Conservation (phyloP, 495 filamentous ascomycete species). For the Venustampulla echinocandica region DNA sequence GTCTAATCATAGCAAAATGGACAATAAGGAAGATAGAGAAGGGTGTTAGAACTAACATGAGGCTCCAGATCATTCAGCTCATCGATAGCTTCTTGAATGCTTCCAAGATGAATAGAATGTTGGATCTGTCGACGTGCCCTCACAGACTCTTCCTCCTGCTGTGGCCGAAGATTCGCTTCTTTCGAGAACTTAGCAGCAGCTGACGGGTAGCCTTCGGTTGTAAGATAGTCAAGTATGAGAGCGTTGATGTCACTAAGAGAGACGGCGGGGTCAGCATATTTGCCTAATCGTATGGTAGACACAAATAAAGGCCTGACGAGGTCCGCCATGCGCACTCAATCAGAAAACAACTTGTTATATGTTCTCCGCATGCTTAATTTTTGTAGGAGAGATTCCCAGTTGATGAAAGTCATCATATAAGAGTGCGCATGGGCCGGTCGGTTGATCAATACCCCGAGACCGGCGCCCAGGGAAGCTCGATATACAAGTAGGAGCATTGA, state of each 20-base stretch:
- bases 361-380: constrained; percentile 75
- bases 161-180: constrained; percentile 79
- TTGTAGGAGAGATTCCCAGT: constrained; percentile 99
- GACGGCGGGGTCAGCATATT: constrained; percentile 28
- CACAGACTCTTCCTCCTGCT: constrained; percentile 62
- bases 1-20: constrained; percentile 78
- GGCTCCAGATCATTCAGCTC: constrained; percentile 84
- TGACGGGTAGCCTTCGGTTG: constrained; percentile 88
- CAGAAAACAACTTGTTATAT: constrained; percentile 70
- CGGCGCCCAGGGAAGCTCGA: too few species aligned
- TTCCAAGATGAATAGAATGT: constrained; percentile 69
- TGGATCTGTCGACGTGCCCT: constrained; percentile 69
- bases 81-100: constrained; percentile 78
- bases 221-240: constrained; percentile 94
- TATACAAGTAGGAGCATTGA: constrained; percentile 5
- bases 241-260: constrained; percentile 79
- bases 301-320: too few species aligned
- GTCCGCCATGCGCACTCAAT: constrained; percentile 27
- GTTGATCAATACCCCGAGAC: background rate
- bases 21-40: constrained; percentile 7
- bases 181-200: constrained; percentile 88
- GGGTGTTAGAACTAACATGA: constrained; percentile 54
- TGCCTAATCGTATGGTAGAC: constrained; percentile 4
- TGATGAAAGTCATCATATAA: constrained; percentile 80
- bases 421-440: constrained; percentile 9